Evolutionary conservation across 768 basidiomycete species (phyloP).

Genomic region (Leccinum fibrillosum): DNA sequence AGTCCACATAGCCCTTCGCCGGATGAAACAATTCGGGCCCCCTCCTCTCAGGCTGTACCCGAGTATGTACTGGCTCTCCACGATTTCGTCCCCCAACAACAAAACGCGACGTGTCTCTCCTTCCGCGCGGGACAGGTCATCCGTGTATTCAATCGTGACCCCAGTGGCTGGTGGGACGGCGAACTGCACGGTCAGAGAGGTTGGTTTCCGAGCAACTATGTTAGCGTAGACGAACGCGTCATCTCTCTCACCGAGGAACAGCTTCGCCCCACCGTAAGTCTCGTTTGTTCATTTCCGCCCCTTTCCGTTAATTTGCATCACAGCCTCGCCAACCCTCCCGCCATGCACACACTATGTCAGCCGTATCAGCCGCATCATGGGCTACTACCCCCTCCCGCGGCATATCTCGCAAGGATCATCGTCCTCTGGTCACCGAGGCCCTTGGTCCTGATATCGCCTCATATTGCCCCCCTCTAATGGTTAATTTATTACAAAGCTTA

Average conservation of each 20-base stretch:
- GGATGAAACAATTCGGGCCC: constrained; percentile 48
- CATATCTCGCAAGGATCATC: constrained; percentile 38
- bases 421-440: constrained; percentile 44
- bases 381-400: constrained; percentile 41
- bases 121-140: constrained; percentile 92
- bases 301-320: neutral
- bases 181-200: constrained; percentile 85
- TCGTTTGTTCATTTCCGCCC: neutral
- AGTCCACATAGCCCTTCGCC: constrained; percentile 42
- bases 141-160: constrained; percentile 82
- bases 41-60: constrained; percentile 27
- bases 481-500: constrained; percentile 80
- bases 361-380: constrained; percentile 54
- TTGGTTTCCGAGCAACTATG: constrained; percentile 99
- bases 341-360: constrained; percentile 51
- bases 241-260: constrained; percentile 57
- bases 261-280: constrained; percentile 42
- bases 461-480: constrained; percentile 78
- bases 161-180: constrained; percentile 98
- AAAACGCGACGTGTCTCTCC: constrained; percentile 75
- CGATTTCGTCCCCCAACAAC: constrained; percentile 74
- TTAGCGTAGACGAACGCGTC: constrained; percentile 57
- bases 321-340: constrained; percentile 36
- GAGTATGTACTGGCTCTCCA: constrained; percentile 92
- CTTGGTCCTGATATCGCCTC: constrained; percentile 49